Conservation (phyloP, 768 basidiomycete species). For the Mycena indigotica region DNA sequence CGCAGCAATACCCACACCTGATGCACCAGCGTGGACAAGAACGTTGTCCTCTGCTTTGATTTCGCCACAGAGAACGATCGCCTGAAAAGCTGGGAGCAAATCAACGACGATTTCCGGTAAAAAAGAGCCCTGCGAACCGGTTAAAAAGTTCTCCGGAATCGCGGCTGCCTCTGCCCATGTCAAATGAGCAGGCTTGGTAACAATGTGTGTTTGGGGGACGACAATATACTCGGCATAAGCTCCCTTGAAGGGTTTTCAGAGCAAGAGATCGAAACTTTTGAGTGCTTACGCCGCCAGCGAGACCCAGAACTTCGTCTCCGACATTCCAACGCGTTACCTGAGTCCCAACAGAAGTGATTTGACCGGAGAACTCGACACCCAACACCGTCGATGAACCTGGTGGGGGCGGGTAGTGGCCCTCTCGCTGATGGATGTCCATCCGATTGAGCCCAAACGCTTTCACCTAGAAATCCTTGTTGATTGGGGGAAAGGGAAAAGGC, state of each 20-base stretch:
- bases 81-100: slow-evolving; percentile 47
- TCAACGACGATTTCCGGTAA: neutral
- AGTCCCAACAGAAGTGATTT: slow-evolving; percentile 43
- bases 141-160: slow-evolving; percentile 87
- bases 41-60: slow-evolving; percentile 73
- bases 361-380: slow-evolving; percentile 69
- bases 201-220: slow-evolving; percentile 63
- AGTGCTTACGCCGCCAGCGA: slow-evolving; percentile 53
- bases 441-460: slow-evolving; percentile 67
- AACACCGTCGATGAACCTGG: slow-evolving; percentile 57
- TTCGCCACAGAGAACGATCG: slow-evolving; percentile 63
- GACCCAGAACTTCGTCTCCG: slow-evolving; percentile 60
- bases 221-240: slow-evolving; percentile 89
- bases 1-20: slow-evolving; percentile 83
- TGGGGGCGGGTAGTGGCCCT: slow-evolving; percentile 55
- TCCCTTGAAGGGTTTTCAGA: slow-evolving; percentile 51
- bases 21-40: slow-evolving; percentile 88
- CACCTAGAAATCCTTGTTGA: slow-evolving; percentile 34
- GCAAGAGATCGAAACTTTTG: slow-evolving; percentile 20
- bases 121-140: slow-evolving; percentile 51
- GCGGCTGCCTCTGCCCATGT: slow-evolving; percentile 85
- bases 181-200: slow-evolving; percentile 73
- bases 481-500: slow-evolving; percentile 1
- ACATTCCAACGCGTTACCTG: slow-evolving; percentile 41
- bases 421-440: slow-evolving; percentile 60